Percentiles rank a stretch among this genome's conserved stretches.
These are phyloP conservation scores for Lepiota brunneoincarnata DNA, from an alignment of 768 basidiomycete species.

Conservation along the genomic window DNA sequence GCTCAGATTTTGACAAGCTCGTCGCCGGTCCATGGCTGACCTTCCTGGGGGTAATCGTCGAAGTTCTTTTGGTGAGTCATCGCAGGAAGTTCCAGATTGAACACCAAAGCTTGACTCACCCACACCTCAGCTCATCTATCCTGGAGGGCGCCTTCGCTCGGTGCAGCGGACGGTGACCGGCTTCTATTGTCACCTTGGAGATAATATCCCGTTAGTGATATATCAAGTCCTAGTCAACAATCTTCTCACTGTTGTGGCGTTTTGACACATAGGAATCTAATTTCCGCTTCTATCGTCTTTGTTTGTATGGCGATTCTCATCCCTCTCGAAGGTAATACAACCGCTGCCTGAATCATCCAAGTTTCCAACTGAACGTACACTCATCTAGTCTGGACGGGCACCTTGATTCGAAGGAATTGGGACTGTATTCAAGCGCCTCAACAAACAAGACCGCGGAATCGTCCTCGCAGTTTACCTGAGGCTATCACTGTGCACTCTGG, in stretches of 20 bases:
- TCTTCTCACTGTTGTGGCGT: background rate
- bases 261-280: background rate
- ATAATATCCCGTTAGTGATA: slow-evolving; percentile 2
- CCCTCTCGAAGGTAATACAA: slow-evolving; percentile 3
- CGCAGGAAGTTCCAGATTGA: too few species aligned
- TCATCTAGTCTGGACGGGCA: slow-evolving; percentile 5
- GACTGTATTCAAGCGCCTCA: background rate
- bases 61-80: background rate
- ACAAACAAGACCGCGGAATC: background rate
- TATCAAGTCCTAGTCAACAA: background rate
- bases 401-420: slow-evolving; percentile 4
- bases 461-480: slow-evolving; percentile 5
- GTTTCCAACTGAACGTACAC: background rate
- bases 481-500: slow-evolving; percentile 1
- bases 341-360: background rate
- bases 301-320: slow-evolving; percentile 1
- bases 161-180: background rate
- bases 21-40: slow-evolving; percentile 1
- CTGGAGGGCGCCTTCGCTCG: background rate
- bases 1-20: background rate
- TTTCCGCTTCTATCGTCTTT: background rate
- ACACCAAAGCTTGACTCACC: background rate
- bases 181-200: slow-evolving; percentile 11
- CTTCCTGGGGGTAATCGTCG: background rate
- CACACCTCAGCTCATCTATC: background rate